Percentiles rank a stretch among this genome's conserved stretches.
These are phyloP conservation scores for Chlamydomonas sp. DNA, from an alignment of 139 green algal species.

Conservation along the genomic window DNA sequence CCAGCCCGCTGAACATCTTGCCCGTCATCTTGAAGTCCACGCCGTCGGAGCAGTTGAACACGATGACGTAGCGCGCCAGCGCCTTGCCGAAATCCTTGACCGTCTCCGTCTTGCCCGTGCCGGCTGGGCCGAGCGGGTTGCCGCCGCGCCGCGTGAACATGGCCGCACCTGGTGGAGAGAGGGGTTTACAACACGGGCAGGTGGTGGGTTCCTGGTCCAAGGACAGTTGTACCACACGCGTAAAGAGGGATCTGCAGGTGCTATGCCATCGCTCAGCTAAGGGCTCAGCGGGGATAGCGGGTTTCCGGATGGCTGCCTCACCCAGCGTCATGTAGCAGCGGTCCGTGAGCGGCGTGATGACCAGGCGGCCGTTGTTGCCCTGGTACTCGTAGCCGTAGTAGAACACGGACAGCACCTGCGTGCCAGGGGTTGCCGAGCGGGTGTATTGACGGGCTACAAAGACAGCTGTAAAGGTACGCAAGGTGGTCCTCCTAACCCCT, in stretches of 20 bases:
- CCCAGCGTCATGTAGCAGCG: conserved; percentile 89
- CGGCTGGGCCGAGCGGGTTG: conserved; percentile 80
- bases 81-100: conserved; percentile 82
- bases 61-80: conserved; percentile 83
- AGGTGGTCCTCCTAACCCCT: too few relatives aligned
- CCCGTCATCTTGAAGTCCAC: conserved; percentile 89
- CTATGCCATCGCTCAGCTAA: not conserved
- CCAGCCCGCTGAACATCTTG: conserved; percentile 87
- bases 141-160: conserved; percentile 83
- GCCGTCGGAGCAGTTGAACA: conserved; percentile 92
- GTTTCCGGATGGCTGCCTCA: not conserved
- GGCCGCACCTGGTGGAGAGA: conserved; percentile 48
- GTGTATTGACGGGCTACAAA: too few relatives aligned
- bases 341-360: conserved; percentile 76
- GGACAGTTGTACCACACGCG: not conserved
- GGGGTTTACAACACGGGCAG: too few relatives aligned
- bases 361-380: conserved; percentile 72
- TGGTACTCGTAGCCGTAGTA: conserved; percentile 88
- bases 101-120: conserved; percentile 89
- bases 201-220: not conserved
- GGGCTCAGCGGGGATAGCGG: not conserved
- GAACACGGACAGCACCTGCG: conserved; percentile 75
- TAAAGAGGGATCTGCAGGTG: not conserved
- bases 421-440: not conserved
- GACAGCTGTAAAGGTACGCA: too few relatives aligned